phyloP scores from a whole-genome alignment of 2,329 filamentous ascomycete genomes.

The Ramichloridium luteum region DNA sequence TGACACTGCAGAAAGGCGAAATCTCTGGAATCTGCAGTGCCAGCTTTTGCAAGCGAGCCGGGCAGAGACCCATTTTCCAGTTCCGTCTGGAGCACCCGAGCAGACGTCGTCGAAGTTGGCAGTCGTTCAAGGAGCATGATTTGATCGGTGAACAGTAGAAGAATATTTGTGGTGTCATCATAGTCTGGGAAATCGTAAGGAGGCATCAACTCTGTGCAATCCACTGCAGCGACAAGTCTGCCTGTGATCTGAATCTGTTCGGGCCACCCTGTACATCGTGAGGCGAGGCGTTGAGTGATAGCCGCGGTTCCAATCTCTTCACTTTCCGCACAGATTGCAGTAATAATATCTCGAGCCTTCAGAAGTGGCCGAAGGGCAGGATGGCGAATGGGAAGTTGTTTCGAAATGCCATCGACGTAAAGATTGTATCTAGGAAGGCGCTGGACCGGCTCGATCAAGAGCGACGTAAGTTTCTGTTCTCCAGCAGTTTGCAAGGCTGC shows the following conservation, averaged over 20 bases:
- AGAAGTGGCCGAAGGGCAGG: conserved; percentile 72
- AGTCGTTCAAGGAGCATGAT: conserved; percentile 64
- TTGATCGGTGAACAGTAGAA: conserved; percentile 76
- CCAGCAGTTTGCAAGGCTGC: conserved; percentile 70
- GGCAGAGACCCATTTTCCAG: conserved; percentile 58
- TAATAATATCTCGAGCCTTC: conserved; percentile 83
- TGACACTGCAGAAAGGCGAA: conserved; percentile 46
- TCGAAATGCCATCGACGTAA: conserved; percentile 89
- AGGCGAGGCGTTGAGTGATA: conserved; percentile 52
- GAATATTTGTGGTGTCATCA: conserved; percentile 42
- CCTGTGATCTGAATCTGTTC: conserved; percentile 49
- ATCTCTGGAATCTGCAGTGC: conserved; percentile 34
- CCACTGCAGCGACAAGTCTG: conserved; percentile 67
- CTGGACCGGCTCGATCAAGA: conserved; percentile 93
- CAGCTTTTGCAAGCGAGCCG: conserved; percentile 28
- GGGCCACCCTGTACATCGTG: conserved; percentile 21
- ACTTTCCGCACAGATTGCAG: conserved; percentile 92
- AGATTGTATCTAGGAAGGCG: conserved; percentile 87
- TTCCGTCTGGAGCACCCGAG: conserved; percentile 69
- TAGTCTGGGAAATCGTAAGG: conserved; percentile 46
- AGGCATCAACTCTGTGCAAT: conserved; percentile 63
- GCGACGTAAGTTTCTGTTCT: conserved; percentile 79
- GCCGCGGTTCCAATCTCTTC: conserved; percentile 59
- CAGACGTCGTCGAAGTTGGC: conserved; percentile 36
- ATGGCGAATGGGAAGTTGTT: conserved; percentile 72